phyloP scores from a whole-genome alignment of 192 early-diverging fungal genomes.

The Linnemannia exigua region DNA sequence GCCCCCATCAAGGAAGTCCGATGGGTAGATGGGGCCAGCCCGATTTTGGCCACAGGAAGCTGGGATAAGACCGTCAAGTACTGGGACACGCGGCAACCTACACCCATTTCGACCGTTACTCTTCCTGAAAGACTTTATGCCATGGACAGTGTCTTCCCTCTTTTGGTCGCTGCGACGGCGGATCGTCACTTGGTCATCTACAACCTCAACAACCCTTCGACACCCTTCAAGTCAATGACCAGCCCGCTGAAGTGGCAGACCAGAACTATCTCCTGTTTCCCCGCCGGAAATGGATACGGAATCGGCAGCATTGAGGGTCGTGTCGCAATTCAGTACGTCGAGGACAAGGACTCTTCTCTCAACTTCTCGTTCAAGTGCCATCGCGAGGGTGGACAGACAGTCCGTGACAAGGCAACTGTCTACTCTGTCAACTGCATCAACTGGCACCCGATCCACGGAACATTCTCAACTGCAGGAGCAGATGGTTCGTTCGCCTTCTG shows the following conservation, averaged over 20 bases:
- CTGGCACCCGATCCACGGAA: slow-evolving; percentile 89
- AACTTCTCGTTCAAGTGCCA: slow-evolving; percentile 98
- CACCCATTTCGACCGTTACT: slow-evolving; percentile 78
- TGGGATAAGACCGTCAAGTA: slow-evolving; percentile 98
- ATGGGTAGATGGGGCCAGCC: slow-evolving; percentile 78
- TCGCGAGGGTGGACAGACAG: slow-evolving; percentile 68
- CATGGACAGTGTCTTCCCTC: slow-evolving; percentile 85
- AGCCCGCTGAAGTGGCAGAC: slow-evolving; percentile 92
- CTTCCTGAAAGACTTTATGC: slow-evolving; percentile 93
- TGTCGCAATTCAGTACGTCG: slow-evolving; percentile 93
- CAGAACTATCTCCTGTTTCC: slow-evolving; percentile 84
- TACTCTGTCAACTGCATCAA: slow-evolving; percentile 79
- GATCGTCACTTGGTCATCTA: slow-evolving; percentile 88
- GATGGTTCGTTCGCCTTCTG: slow-evolving; percentile 93
- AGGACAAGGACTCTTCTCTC: slow-evolving; percentile 77
- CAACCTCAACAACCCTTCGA: slow-evolving; percentile 83
- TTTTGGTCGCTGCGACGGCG: slow-evolving; percentile 94
- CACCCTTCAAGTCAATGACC: slow-evolving; percentile 73
- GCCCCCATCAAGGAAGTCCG: slow-evolving; percentile 86
- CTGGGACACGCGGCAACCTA: slow-evolving; percentile 90
- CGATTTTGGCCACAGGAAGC: slow-evolving; percentile 87
- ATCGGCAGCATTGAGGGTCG: slow-evolving; percentile 96
- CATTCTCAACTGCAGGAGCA: slow-evolving; percentile 89
- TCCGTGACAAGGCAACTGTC: slow-evolving; percentile 64
- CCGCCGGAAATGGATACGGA: slow-evolving; percentile 84